Evolutionary conservation across 106 monocot species (phyloP).

Genomic region (Triglochin maritima): DNA sequence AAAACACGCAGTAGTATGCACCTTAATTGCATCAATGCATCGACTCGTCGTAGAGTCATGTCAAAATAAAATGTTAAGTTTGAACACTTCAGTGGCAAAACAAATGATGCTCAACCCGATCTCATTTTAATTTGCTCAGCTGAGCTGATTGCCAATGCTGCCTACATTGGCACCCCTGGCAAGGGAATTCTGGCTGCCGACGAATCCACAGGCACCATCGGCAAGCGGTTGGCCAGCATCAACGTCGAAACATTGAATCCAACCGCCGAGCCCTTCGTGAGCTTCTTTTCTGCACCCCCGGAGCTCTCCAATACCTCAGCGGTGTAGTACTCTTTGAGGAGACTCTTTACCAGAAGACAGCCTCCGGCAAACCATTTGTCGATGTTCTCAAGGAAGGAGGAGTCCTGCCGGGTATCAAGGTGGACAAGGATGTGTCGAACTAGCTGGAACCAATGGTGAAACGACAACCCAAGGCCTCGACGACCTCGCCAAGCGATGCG

Average conservation of each 20-base stretch:
- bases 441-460: constrained; percentile 12
- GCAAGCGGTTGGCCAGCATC: constrained; percentile 22
- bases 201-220: constrained; percentile 23
- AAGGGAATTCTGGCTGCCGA: constrained; percentile 23
- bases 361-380: constrained; percentile 12
- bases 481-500: constrained; percentile 14
- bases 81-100: not conserved
- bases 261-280: constrained; percentile 21
- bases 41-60: too few species aligned
- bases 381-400: constrained; percentile 16
- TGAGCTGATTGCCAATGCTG: constrained; percentile 19
- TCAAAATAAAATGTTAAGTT: not conserved
- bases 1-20: too few species aligned
- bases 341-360: constrained; percentile 17
- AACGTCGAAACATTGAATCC: constrained; percentile 23
- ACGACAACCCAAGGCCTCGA: constrained; percentile 18
- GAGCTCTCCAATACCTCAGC: constrained; percentile 17
- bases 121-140: not conserved
- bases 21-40: too few species aligned
- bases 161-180: constrained; percentile 19
- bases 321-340: constrained; percentile 25
- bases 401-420: constrained; percentile 17
- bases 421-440: constrained; percentile 10
- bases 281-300: constrained; percentile 17
- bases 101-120: not conserved